phyloP scores from a whole-genome alignment of 495 filamentous ascomycete species.

The Penicillium paradoxum region DNA sequence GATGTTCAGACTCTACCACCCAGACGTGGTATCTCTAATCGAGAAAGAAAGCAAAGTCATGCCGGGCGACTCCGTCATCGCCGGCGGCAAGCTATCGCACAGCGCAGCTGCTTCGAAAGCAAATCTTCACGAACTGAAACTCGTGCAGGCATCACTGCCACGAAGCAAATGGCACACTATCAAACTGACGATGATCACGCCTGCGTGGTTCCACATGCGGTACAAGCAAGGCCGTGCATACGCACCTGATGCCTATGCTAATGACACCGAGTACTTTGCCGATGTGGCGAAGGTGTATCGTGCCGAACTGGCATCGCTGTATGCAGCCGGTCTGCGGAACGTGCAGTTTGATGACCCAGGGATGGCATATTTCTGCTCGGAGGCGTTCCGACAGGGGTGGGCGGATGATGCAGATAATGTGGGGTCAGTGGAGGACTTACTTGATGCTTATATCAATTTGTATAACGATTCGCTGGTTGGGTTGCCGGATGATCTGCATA shows the following conservation, averaged over 20 bases:
- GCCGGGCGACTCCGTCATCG: conserved; percentile 62
- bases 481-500: conserved; percentile 55
- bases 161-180: conserved; percentile 47
- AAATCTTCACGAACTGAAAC: conserved; percentile 56
- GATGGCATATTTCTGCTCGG: conserved; percentile 61
- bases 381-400: conserved; percentile 58
- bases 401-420: conserved; percentile 53
- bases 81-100: conserved; percentile 58
- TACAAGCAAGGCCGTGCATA: conserved; percentile 55
- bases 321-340: conserved; percentile 57
- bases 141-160: conserved; percentile 47
- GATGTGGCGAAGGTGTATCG: conserved; percentile 58
- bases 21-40: conserved; percentile 65
- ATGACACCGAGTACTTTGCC: conserved; percentile 55
- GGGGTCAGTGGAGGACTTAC: conserved; percentile 44
- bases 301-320: conserved; percentile 55
- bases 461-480: conserved; percentile 58
- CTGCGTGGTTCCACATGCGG: conserved; percentile 64
- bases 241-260: conserved; percentile 51
- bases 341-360: conserved; percentile 65
- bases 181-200: conserved; percentile 61
- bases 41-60: conserved; percentile 52
- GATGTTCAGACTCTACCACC: conserved; percentile 64
- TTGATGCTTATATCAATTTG: conserved; percentile 56
- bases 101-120: conserved; percentile 41